Conservation (phyloP, 1,284 basidiomycete genomes). For the Coniophora puteana region DNA sequence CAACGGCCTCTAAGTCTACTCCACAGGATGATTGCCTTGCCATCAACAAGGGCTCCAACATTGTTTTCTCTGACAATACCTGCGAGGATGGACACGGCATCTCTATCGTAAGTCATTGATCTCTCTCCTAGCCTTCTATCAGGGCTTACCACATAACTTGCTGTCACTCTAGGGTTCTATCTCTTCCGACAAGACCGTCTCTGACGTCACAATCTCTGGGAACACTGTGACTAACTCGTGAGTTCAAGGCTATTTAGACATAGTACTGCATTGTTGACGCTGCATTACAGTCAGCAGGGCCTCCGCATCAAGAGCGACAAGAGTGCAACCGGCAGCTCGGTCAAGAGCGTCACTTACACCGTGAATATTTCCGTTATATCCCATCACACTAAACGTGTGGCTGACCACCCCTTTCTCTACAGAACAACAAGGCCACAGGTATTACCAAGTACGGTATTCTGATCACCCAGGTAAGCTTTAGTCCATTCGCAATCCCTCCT, state of each 20-base stretch:
- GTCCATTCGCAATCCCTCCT: too few species aligned
- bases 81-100: conserved; percentile 60
- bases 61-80: conserved; percentile 49
- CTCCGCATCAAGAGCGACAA: conserved; percentile 46
- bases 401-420: conserved; percentile 4
- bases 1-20: too few species aligned
- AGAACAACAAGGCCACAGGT: conserved; percentile 41
- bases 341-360: conserved; percentile 40
- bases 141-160: too few species aligned
- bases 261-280: too few species aligned
- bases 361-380: too few species aligned
- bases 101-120: conserved; percentile 41
- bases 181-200: conserved; percentile 39
- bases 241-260: conserved; percentile 1
- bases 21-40: conserved; percentile 60
- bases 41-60: conserved; percentile 54
- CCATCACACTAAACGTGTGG: too few species aligned
- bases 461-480: conserved; percentile 28
- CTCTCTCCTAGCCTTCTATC: not conserved
- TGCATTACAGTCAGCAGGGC: conserved; percentile 37
- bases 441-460: conserved; percentile 40
- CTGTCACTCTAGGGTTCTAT: conserved; percentile 44
- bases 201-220: conserved; percentile 39
- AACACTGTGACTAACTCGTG: conserved; percentile 47
- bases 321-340: conserved; percentile 34